Conservation (phyloP, 202 grass and related monocot species). For the Digitaria exilis region DNA sequence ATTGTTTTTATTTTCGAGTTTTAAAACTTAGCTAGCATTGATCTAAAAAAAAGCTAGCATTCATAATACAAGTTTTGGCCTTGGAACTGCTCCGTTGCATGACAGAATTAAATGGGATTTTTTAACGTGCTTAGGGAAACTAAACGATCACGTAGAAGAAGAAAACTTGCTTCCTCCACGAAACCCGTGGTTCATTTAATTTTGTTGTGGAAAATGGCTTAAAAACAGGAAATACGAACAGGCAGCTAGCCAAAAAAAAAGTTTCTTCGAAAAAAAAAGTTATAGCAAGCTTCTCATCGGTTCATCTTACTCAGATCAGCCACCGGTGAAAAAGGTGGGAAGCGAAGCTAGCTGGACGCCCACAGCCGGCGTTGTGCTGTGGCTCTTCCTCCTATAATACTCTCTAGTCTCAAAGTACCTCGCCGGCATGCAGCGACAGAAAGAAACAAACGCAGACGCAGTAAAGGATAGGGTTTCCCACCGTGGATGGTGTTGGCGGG, state of each 20-base stretch:
- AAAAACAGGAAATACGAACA: background rate
- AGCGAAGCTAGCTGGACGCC: no score
- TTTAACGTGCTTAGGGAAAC: background rate
- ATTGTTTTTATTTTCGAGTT: background rate
- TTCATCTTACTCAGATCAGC: background rate
- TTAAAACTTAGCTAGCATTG: no score
- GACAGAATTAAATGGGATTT: background rate
- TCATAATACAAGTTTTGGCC: background rate
- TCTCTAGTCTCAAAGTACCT: background rate
- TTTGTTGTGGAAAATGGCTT: background rate
- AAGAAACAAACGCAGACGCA: background rate
- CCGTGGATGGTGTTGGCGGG: conserved; percentile 75
- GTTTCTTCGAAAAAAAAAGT: background rate
- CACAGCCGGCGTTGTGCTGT: background rate
- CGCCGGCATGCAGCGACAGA: background rate
- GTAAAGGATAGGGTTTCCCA: background rate
- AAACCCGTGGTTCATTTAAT: background rate
- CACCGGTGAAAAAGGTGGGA: background rate
- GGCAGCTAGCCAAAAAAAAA: background rate
- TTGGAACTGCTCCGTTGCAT: background rate
- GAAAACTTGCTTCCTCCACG: background rate
- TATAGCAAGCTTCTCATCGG: background rate
- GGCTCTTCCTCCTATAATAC: background rate
- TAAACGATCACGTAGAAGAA: background rate
- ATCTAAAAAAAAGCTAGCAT: no score